These are phyloP conservation scores for Cyberlindnera mycetangii DNA, from an alignment of 805 yeast species.

Conservation along the genomic window DNA sequence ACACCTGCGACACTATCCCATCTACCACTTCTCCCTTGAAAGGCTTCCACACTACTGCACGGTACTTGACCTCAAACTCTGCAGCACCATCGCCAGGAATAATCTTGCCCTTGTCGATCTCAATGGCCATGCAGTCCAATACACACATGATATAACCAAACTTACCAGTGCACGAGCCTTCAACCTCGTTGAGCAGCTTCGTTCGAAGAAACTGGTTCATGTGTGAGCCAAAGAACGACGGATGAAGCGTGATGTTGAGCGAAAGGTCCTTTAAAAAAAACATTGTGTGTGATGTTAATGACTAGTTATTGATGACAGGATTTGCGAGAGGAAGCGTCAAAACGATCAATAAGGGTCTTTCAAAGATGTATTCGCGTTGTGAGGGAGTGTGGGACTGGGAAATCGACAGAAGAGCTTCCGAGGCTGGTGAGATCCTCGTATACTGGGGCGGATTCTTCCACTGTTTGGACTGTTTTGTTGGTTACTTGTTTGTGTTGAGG, in stretches of 20 bases:
- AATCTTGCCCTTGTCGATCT: constrained; percentile 91
- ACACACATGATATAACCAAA: constrained; percentile 97
- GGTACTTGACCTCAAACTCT: constrained; percentile 91
- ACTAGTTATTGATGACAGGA: no score
- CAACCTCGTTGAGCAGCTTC: constrained; percentile 90
- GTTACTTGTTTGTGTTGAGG: not conserved
- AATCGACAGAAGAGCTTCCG: not conserved
- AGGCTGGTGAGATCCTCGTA: not conserved
- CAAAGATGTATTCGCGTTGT: not conserved
- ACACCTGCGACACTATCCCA: constrained; percentile 91
- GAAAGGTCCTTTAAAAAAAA: constrained; percentile 78
- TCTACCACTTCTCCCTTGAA: constrained; percentile 99
- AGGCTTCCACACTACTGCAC: constrained; percentile 98
- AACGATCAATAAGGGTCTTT: no score
- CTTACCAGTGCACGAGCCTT: constrained; percentile 98
- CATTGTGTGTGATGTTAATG: constrained; percentile 27
- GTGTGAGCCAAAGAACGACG: constrained; percentile 96
- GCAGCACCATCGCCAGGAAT: constrained; percentile 93
- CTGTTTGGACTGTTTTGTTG: not conserved
- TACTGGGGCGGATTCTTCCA: not conserved
- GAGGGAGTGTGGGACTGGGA: constrained; percentile 1
- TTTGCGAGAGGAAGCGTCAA: no score
- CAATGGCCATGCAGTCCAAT: constrained; percentile 88
- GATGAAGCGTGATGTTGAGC: constrained; percentile 88
- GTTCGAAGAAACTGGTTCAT: constrained; percentile 92